These are phyloP conservation scores for Vickermania ingenoplastis DNA, from an alignment of 208 protist genomes.

Conservation along the genomic window DNA sequence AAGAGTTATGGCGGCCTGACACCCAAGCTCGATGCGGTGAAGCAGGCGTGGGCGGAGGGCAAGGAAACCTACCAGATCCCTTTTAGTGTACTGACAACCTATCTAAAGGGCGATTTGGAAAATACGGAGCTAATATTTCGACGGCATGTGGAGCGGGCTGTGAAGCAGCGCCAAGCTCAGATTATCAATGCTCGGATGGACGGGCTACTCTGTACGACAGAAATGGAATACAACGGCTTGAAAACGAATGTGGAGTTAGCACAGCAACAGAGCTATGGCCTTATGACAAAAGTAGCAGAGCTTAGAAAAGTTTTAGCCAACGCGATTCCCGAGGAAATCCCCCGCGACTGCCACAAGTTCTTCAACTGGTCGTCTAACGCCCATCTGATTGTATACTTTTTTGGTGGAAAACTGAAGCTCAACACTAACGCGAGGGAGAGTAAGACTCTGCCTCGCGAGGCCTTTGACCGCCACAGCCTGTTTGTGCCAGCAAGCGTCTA, in stretches of 20 bases:
- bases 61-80: constrained; percentile 88
- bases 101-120: constrained; percentile 84
- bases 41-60: constrained; percentile 81
- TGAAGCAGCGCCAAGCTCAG: constrained; percentile 72
- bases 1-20: constrained; percentile 87
- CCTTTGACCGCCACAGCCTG: constrained; percentile 74
- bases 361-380: constrained; percentile 91
- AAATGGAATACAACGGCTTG: constrained; percentile 92
- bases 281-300: constrained; percentile 59
- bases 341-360: constrained; percentile 74
- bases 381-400: constrained; percentile 84
- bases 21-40: constrained; percentile 84
- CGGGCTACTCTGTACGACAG: constrained; percentile 82
- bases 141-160: constrained; percentile 80
- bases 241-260: constrained; percentile 86
- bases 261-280: constrained; percentile 61
- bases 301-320: constrained; percentile 54
- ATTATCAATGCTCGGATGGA: constrained; percentile 85
- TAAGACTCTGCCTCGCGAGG: constrained; percentile 62
- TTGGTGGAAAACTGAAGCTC: constrained; percentile 83
- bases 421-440: constrained; percentile 80
- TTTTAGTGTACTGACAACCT: constrained; percentile 72
- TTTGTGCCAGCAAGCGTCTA: constrained; percentile 36
- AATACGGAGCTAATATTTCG: constrained; percentile 90
- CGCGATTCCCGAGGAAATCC: constrained; percentile 73